Percentiles rank a stretch among this genome's conserved stretches.
phyloP scores from a whole-genome alignment of 306 rosid genomes.

The Acacia crassicarpa region DNA sequence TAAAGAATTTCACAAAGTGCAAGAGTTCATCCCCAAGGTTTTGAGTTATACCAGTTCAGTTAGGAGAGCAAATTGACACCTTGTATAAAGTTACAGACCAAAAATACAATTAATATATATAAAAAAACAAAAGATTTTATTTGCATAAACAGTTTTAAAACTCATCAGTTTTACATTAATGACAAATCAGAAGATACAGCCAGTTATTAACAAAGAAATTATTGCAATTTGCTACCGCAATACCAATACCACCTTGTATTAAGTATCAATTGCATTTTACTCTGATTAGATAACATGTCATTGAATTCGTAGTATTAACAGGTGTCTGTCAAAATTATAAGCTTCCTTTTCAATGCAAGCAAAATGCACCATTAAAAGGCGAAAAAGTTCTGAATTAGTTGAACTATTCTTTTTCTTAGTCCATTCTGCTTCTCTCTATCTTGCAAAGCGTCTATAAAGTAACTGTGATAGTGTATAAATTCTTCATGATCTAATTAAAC shows the following conservation, averaged over 20 bases:
- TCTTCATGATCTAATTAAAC: background rate
- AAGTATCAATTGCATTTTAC: background rate
- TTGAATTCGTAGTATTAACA: slow-evolving; percentile 14
- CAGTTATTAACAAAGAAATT: background rate
- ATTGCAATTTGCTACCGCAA: background rate
- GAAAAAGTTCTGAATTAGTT: slow-evolving; percentile 6
- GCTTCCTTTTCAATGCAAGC: background rate
- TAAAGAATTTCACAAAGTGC: slow-evolving; percentile 20
- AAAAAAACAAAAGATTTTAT: too few species aligned
- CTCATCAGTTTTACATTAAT: background rate
- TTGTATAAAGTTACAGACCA: too few species aligned
- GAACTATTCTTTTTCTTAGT: background rate
- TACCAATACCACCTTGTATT: background rate
- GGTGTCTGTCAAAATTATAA: slow-evolving; percentile 4
- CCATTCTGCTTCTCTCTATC: background rate
- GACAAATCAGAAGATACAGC: slow-evolving; percentile 16
- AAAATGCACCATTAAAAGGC: slow-evolving; percentile 5
- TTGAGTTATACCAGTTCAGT: slow-evolving; percentile 15
- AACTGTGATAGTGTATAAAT: background rate
- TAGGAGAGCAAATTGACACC: too few species aligned
- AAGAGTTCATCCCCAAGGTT: slow-evolving; percentile 2
- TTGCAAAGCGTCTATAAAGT: background rate
- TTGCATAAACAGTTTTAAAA: too few species aligned
- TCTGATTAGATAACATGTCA: background rate
- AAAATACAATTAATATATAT: too few species aligned